A percentile compares a stretch with the other conserved stretches of the same genome.
These are phyloP conservation scores for Phytophthora ohioensis DNA, from an alignment of 352 stramenopile species.

Conservation along the genomic window DNA sequence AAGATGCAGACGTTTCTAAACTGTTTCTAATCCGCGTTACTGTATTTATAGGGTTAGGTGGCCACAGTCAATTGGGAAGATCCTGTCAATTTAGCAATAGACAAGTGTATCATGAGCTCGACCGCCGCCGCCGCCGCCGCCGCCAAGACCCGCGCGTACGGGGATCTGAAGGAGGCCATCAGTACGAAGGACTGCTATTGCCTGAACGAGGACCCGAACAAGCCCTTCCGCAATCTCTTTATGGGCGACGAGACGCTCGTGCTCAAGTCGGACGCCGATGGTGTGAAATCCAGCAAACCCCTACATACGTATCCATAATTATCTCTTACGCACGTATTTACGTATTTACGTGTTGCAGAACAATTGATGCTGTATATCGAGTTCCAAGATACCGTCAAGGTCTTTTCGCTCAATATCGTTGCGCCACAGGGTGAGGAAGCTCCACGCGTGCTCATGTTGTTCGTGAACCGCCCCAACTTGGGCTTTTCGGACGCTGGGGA, in stretches of 20 bases:
- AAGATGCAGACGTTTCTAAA: no score
- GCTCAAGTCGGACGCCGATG: conserved; percentile 83
- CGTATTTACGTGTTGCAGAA: conserved; percentile 45
- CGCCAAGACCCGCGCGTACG: conserved; percentile 54
- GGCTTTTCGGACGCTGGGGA: conserved; percentile 77
- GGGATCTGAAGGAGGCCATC: conserved; percentile 70
- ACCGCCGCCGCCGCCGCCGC: conserved; percentile 42
- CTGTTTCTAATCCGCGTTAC: no score
- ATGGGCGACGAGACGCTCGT: conserved; percentile 78
- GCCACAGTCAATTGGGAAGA: not conserved
- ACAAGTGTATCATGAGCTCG: conserved; percentile 40
- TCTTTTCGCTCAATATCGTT: conserved; percentile 77
- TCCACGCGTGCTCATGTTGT: conserved; percentile 74
- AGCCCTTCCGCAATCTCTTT: conserved; percentile 81
- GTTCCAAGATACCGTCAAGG: conserved; percentile 84
- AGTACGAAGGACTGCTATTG: conserved; percentile 76
- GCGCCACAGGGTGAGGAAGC: conserved; percentile 62
- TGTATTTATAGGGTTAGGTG: no score
- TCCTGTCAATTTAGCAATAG: not conserved
- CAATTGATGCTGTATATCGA: conserved; percentile 85
- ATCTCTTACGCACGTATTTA: conserved; percentile 5
- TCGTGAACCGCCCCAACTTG: conserved; percentile 75
- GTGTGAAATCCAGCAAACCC: conserved; percentile 26
- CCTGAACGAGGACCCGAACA: conserved; percentile 80
- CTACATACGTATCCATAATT: conserved; percentile 1